These are phyloP conservation scores for Deinandra increscens DNA, from an alignment of 129 eudicot species.

Conservation along the genomic window DNA sequence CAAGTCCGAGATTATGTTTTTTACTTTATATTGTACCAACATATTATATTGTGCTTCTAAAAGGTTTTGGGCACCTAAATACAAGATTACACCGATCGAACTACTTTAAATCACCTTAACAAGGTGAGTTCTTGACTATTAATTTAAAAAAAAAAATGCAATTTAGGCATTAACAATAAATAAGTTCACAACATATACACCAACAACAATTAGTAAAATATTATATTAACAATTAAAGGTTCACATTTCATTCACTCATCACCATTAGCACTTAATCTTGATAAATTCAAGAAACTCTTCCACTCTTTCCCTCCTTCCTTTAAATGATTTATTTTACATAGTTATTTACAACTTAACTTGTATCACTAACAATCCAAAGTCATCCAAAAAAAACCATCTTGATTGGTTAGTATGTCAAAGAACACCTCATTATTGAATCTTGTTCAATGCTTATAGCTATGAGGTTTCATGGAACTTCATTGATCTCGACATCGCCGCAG, in stretches of 20 bases:
- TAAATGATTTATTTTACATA: constrained; percentile 17
- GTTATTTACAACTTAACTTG: constrained; percentile 10
- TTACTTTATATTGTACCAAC: no score
- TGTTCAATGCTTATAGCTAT: constrained; percentile 10
- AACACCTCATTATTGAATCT: constrained; percentile 18
- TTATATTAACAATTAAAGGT: constrained; percentile 11
- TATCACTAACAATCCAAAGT: constrained; percentile 18
- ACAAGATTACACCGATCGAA: no score
- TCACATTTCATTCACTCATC: constrained; percentile 2
- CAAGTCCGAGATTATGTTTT: no score
- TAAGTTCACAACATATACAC: neutral
- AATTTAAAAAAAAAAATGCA: neutral
- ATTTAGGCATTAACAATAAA: neutral
- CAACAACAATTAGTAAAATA: neutral
- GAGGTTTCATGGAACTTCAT: constrained; percentile 34
- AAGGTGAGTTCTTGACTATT: neutral
- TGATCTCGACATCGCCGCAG: constrained; percentile 42
- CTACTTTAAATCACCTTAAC: neutral
- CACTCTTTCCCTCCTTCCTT: neutral
- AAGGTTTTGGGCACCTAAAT: no score
- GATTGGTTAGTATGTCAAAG: neutral
- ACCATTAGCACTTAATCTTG: constrained; percentile 17
- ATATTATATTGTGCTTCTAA: no score
- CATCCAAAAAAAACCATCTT: constrained; percentile 18
- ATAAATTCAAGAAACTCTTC: constrained; percentile 6